Percentiles rank a stretch among this genome's conserved stretches.
Conservation (phyloP, 176 grass and related monocot genomes). For the Saccharum spontaneum region DNA sequence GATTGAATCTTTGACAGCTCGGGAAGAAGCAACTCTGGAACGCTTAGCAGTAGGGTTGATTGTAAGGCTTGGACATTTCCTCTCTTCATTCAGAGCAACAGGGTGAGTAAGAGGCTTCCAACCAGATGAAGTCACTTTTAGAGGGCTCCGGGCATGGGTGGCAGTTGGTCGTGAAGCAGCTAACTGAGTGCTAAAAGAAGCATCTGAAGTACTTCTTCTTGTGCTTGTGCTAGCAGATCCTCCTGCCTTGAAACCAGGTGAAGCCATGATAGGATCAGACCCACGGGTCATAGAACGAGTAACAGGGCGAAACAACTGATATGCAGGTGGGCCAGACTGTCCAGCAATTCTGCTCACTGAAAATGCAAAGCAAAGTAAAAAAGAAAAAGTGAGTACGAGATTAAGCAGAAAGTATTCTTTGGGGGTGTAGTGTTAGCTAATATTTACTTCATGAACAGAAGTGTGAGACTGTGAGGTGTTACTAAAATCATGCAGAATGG, state of each 20-base stretch:
- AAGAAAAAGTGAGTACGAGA: conserved; percentile 10
- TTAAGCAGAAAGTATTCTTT: background rate
- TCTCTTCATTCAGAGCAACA: conserved; percentile 33
- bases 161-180: conserved; percentile 19
- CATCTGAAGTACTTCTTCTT: conserved; percentile 14
- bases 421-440: background rate
- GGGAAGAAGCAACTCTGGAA: conserved; percentile 44
- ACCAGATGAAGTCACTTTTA: conserved; percentile 38
- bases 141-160: conserved; percentile 41
- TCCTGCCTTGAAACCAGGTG: conserved; percentile 32
- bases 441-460: conserved; percentile 12
- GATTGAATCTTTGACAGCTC: conserved; percentile 35
- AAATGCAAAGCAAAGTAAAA: conserved; percentile 29
- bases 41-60: conserved; percentile 49
- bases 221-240: conserved; percentile 31
- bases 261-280: conserved; percentile 14
- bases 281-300: conserved; percentile 54
- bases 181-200: conserved; percentile 37
- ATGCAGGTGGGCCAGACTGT: conserved; percentile 20
- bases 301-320: conserved; percentile 41
- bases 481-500: background rate
- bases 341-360: conserved; percentile 37
- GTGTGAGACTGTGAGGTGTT: background rate
- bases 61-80: conserved; percentile 35
- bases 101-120: conserved; percentile 51